Conservation (phyloP, 2,329 filamentous ascomycete genomes). For the Penicillium hordei region DNA sequence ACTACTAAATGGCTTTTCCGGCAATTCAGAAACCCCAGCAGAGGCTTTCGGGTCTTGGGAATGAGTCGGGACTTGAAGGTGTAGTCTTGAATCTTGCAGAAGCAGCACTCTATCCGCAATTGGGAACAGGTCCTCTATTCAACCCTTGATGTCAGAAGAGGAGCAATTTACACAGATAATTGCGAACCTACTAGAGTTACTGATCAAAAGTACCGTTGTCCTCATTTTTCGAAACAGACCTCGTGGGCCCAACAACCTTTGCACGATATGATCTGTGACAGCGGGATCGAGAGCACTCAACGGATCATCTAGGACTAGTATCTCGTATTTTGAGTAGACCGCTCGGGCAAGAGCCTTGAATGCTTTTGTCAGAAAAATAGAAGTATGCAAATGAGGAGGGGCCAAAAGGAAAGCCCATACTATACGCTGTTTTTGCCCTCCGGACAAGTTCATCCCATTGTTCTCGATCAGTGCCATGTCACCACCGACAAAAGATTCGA, state of each 20-base stretch:
- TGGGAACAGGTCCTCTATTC: not conserved
- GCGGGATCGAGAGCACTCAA: not conserved
- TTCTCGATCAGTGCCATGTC: not conserved
- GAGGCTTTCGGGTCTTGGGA: not conserved
- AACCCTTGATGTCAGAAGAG: not conserved
- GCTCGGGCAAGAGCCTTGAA: not conserved
- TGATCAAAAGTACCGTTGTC: not conserved
- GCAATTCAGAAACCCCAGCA: not conserved
- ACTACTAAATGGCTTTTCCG: not conserved
- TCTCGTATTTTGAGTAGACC: not conserved
- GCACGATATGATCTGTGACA: not conserved
- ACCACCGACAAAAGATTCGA: not conserved
- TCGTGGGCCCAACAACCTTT: not conserved
- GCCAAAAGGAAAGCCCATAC: not conserved
- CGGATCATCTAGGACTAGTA: not conserved
- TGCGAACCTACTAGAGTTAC: not conserved
- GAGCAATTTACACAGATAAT: not conserved
- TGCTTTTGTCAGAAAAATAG: not conserved
- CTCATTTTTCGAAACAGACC: not conserved
- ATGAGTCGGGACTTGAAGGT: not conserved
- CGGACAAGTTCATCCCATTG: not conserved
- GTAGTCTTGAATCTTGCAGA: not conserved
- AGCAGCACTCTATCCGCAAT: not conserved
- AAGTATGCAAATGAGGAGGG: not conserved
- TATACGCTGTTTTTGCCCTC: not conserved